Base-by-base conservation (phyloP, 208 protist species). In the Crithidia acanthocephali region DNA sequence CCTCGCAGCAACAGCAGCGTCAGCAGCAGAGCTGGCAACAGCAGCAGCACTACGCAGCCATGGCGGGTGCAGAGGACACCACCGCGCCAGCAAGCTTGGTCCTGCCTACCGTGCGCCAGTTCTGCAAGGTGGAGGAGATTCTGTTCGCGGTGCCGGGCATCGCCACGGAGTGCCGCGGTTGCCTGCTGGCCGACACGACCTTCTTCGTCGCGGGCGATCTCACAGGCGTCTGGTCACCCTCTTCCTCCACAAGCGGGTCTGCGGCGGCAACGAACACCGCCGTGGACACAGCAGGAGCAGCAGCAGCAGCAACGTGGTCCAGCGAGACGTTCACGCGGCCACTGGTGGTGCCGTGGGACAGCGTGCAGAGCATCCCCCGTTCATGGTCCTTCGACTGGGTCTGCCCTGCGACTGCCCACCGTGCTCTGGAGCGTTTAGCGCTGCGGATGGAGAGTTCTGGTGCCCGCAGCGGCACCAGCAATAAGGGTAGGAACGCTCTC, bases 121-220 rank as follows among this genome's bases (percentile, higher is more conserved):
- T 97, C 74, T 87, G 80, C 63, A 87, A 81, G 28, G 71, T 97
- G 20, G 92, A 97, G 78, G 87, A 95, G 66, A 92, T 97, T 72
- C 68, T 95, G n/a, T 94, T 95, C 33, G 88, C 90, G 10, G 88
- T 97, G 27, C 92, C 92, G 2, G 92, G 92, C 44, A 90, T 97
- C 42, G 74, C 90, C 3, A 97, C 92, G 6, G 78, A 88, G 61
- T 97, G 92, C 69, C 82, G 74, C 2, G 92, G 92, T 32, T 97
- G 92, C 72, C 79, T 97, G 23, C 80, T 97, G 55, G 87, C 92
- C 13, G 90, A 97, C 79, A 90, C 85, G 37, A 93, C 86, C 48
- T 95, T 94, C 64, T 94, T 90, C 57, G 82, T 95, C 15, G 90
- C 88, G 0, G 89, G 92, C 20, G 90, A 95, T 52, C 69, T 90